phyloP scores from a whole-genome alignment of 345 rosid species.

The Punica granatum region DNA sequence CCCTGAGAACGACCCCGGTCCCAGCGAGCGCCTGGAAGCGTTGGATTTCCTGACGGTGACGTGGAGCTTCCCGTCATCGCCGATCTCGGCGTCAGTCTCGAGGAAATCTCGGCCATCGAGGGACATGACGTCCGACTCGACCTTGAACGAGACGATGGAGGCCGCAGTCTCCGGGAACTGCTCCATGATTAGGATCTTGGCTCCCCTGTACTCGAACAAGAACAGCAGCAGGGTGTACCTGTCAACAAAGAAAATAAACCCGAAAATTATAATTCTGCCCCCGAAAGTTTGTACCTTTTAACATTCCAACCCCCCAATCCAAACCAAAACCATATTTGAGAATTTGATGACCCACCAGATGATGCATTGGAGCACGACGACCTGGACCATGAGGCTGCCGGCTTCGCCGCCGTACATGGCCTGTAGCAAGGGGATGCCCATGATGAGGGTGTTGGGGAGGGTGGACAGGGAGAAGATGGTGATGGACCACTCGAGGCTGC shows the following conservation, averaged over 20 bases:
- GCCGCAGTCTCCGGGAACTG: constrained; percentile 41
- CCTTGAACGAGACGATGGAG: constrained; percentile 37
- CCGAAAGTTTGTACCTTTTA: too few species aligned
- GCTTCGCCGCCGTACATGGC: constrained; percentile 80
- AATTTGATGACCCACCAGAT: constrained; percentile 37
- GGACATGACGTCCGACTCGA: constrained; percentile 33
- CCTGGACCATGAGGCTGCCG: constrained; percentile 85
- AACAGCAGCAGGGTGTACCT: constrained; percentile 44
- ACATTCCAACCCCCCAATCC: too few species aligned
- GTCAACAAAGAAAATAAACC: neutral
- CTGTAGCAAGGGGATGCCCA: constrained; percentile 83
- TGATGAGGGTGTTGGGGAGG: constrained; percentile 27
- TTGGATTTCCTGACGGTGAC: constrained; percentile 37
- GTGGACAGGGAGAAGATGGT: constrained; percentile 12
- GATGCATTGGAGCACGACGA: constrained; percentile 85
- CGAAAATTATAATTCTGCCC: too few species aligned
- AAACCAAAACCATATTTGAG: too few species aligned
- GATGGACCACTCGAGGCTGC: constrained; percentile 11
- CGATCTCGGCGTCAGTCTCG: constrained; percentile 35
- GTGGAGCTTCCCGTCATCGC: constrained; percentile 38
- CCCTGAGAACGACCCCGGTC: constrained; percentile 37
- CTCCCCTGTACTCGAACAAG: constrained; percentile 36
- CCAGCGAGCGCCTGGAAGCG: constrained; percentile 32
- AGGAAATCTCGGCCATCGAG: constrained; percentile 28
- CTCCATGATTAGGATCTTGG: constrained; percentile 64